Evolutionary conservation across 768 basidiomycete genomes (phyloP), one percentile per base, ranked within the genome.

Genomic region (Lactarius vividus): DNA sequence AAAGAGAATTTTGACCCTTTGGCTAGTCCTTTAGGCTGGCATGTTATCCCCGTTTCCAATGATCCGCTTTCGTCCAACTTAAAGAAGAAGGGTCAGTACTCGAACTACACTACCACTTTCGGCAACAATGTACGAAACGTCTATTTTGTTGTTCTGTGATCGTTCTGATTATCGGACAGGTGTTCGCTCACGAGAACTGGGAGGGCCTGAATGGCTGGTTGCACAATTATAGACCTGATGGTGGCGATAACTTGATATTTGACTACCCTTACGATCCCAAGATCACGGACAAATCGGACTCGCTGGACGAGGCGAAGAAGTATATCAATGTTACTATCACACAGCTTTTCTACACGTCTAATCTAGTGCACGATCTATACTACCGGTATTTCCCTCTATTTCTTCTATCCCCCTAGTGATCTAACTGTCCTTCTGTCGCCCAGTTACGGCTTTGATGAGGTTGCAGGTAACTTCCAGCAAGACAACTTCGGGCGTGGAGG

Each of bases 161-260:
- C 4, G 8, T 61, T 63, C 40, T 64, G 2, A 55, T 23, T 52
- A 46, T 54, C 58, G 55, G 46, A 26, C 64, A 88, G 83, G 85
- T 94, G 65, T 94, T 95, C 71, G 92, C 95, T 0, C 96, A 98
- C 70, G 96, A 98, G 84, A 92, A 96, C 75, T 93, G 90, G 87
- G 85, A 88, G 61, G 92, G 92, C 40, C 81, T 78, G 72, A 88
- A 86, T 70, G 61, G 70, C 2, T 94, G 82, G 81, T 74, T 87
- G 26, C 64, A 80, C 72, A 97, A 97, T 77, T 86, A 86, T 73
- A 91, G 96, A 61, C 95, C 96, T 0, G 82, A 86, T 63, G 91
- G 76, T 57, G 86, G 88, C 56, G 65, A 72, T 11, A 72, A 75
- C 57, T 78, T 84, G 74, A 74, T 71, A 1, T 98, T 95, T 75